Evolutionary conservation across 75 land plant species (phyloP).

Genomic region (Cupressus sempervirens): DNA sequence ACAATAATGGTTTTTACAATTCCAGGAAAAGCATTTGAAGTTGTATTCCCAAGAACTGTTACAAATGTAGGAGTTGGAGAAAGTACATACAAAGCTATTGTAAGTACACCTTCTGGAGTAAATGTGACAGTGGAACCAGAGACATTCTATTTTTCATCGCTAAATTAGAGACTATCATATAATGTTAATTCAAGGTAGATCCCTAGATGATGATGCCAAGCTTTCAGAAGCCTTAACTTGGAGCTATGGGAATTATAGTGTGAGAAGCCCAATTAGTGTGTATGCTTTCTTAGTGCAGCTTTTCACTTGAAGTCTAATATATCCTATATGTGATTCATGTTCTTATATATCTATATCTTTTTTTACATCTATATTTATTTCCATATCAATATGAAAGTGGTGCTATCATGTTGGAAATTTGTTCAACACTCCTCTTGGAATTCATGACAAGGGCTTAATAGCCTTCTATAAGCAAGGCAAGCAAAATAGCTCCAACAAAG

Average conservation of each 20-base stretch:
- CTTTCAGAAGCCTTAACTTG: constrained; percentile 30
- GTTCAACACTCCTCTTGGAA: too few species aligned
- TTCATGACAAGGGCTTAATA: too few species aligned
- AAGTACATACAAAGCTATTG: constrained; percentile 25
- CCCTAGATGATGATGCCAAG: not conserved
- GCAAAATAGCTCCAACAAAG: too few species aligned
- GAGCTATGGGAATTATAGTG: constrained; percentile 53
- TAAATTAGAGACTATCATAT: constrained; percentile 32
- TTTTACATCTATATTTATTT: constrained; percentile 25
- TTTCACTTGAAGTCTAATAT: too few species aligned
- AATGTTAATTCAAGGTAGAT: too few species aligned
- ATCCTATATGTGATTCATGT: not conserved
- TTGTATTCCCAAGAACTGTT: constrained; percentile 35
- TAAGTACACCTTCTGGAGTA: too few species aligned
- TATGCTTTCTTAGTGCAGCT: not conserved
- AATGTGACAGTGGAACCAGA: constrained; percentile 38
- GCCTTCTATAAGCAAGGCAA: too few species aligned
- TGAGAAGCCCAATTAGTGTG: constrained; percentile 55
- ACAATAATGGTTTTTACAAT: constrained; percentile 18
- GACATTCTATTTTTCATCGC: constrained; percentile 25
- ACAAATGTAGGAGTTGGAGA: constrained; percentile 58
- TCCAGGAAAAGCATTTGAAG: not conserved
- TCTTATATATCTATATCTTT: too few species aligned
- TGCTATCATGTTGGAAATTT: too few species aligned
- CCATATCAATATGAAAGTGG: too few species aligned